These are phyloP conservation scores for Didymella sp. DNA, from an alignment of 2,329 filamentous ascomycete genomes.

Conservation along the genomic window DNA sequence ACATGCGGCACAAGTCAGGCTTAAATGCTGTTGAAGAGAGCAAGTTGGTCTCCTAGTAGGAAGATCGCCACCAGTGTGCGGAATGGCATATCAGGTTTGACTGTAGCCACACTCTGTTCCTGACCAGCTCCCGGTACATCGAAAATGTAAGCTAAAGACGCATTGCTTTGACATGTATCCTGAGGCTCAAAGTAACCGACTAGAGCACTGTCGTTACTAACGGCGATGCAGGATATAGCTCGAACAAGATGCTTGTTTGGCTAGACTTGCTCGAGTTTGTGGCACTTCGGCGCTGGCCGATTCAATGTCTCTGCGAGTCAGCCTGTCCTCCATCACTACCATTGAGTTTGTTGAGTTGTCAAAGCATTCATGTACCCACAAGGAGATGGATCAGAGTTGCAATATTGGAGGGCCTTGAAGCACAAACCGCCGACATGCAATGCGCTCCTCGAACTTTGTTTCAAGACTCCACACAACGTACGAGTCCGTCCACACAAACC, in stretches of 20 bases:
- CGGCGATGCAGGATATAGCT: neutral
- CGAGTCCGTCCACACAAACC: neutral
- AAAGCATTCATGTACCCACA: neutral
- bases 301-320: neutral
- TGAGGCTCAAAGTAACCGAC: neutral
- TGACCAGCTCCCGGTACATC: neutral
- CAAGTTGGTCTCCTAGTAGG: neutral
- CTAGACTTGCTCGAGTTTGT: neutral
- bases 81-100: slow-evolving; percentile 5
- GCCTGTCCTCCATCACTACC: neutral
- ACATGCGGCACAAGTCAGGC: slow-evolving; percentile 6
- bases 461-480: slow-evolving; percentile 9
- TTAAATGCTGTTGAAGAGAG: neutral
- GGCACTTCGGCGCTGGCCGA: neutral
- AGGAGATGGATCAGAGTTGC: neutral
- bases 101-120: neutral
- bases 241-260: neutral
- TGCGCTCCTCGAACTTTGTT: neutral
- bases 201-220: neutral
- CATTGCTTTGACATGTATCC: too few species aligned
- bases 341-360: slow-evolving; percentile 5
- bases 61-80: slow-evolving; percentile 3
- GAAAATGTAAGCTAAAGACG: too few species aligned
- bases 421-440: slow-evolving; percentile 6
- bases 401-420: slow-evolving; percentile 6